Base-by-base conservation (phyloP, 2,329 filamentous ascomycete species). In the Dactylellina cionopaga region DNA sequence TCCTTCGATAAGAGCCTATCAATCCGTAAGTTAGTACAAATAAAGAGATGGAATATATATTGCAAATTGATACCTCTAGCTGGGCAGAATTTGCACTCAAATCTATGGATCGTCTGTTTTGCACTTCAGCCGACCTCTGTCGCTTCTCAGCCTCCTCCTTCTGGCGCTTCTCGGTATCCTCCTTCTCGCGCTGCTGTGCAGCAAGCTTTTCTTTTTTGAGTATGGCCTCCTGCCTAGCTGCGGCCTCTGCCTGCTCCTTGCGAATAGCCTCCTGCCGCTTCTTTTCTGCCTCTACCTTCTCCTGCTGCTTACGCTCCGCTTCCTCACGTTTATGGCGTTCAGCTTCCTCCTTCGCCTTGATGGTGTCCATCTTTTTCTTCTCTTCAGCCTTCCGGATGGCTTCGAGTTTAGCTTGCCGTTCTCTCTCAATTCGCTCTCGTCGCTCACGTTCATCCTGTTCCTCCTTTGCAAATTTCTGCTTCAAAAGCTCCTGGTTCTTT, bases 11-110 rank as follows among this genome's bases (percentile, higher is more conserved):
- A 49, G 43, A 15, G 24, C 37, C 63, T 68, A 27, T 6, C 24
- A 15, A 15, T 29, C 22, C 11, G 31, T 54, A 33, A n/a, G n/a
- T n/a, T n/a, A n/a, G n/a, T n/a, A n/a, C n/a, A n/a, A n/a, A n/a
- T n/a, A n/a, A n/a, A n/a, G n/a, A n/a, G n/a, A n/a, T n/a, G n/a
- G n/a, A n/a, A n/a, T n/a, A n/a, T n/a, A n/a, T n/a, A n/a, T n/a
- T n/a, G n/a, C n/a, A n/a, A n/a, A n/a, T n/a, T n/a, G n/a, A 51
- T 68, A 70, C 65, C 6, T 70, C 55, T 31, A 3, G 19, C 33
- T 9, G n/a, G n/a, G 17, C 29, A 29, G 43, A 19, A 22, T 29
- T 51, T 2, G 58, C 46, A 2, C 33, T 27, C 13, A 19, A 19
- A 11, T 47, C 37, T 9, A 13, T 29, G 7, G 25, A 29, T 7